Base-by-base conservation (phyloP, 1,284 basidiomycete genomes). In the Phenoliferia sp. region DNA sequence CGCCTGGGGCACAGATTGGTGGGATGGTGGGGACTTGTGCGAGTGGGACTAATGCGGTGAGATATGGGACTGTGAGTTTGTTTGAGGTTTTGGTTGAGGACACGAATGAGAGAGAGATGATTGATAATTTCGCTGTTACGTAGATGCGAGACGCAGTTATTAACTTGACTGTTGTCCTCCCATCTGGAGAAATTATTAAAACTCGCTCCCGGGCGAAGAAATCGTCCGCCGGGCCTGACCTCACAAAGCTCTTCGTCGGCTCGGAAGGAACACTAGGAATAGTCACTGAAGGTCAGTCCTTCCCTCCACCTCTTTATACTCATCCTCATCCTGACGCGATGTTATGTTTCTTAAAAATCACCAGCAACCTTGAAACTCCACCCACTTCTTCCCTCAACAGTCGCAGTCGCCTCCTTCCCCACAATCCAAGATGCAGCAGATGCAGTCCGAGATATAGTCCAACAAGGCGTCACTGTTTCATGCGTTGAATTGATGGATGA, bases 211-310 rank as follows among this genome's bases (percentile, higher is more conserved):
- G 91, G 44, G 89, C 94, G 0, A 76, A 74, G 59, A 97, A 97
- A 78, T 94, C 91, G 0, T 88, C 90, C 0, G 92, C 92, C 0
- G 94, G 94, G 1, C 94, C 92, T 63, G 94, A 98, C 75, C 82
- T 87, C 1, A 94, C 92, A 1, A 93, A 94, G 74, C 79, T 97
- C 22, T 97, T 97, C 80, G 90, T 96, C 62, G 94, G 94, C 26
- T 90, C 93, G 0, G 94, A 98, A 77, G 94, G 94, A 1, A 97
- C 94, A 0, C 81, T 97, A 31, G 94, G 94, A 0, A 91, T 98
- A 64, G 85, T 97, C 36, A 94, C 92, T 0, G 94, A 96, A 83
- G 87, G 89, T 88, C 67, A 28, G 77, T 62, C 16, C 62, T 54
- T 16, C 10, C 35, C 48, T 59, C 33, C 34, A 17, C 19, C 39